Base-by-base conservation (phyloP, 2,329 filamentous ascomycete genomes). In the Tetracladium maxilliforme region DNA sequence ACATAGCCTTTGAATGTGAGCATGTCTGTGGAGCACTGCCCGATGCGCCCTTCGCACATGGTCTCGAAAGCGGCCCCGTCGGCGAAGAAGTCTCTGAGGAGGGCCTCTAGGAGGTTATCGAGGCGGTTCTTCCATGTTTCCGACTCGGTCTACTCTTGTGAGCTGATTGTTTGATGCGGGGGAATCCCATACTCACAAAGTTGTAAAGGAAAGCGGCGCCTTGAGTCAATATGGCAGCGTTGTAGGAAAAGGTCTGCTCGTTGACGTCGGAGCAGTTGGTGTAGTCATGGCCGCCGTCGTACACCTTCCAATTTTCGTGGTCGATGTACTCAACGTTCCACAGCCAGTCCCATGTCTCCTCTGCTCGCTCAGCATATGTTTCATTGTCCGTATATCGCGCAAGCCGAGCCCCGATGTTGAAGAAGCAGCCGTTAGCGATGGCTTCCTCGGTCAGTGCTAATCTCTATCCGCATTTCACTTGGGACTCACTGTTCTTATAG, bases 151-250 rank as follows among this genome's bases (percentile, higher is more conserved):
- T 10, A 12, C 7, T 2, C 11, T 12, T 12, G 21, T 19, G 21
- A 20, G 9, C 7, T 12, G 16, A 11, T 14, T 10, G 16, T 9
- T 13, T 12, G n/a, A 10, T 13, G 28, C 11, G 11, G 14, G 18
- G 15, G 10, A n/a, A 12, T 26, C 19, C 16, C 10, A 11, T 9
- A 44, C 52, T 36, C 37, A 61, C 56, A 35, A 56, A 62, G 42
- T 80, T 77, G 45, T 76, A 81, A 64, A 82, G 68, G 33, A 68
- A 70, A 1, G 73, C 74, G 2, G 62, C 61, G 2, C 76, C 76
- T 28, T 71, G 61, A 6, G 75, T 41, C 21, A 73, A 55, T 16
- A 72, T 54, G 3, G 64, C 75, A 8, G 68, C 64, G 31, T 73
- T 75, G 45, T 79, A 78, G 1, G 71, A 70, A 52, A 72, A 80